Percentiles rank a stretch among this genome's conserved stretches.
phyloP scores from a whole-genome alignment of 2,329 filamentous ascomycete genomes.

The Pestalotiopsis sp. region DNA sequence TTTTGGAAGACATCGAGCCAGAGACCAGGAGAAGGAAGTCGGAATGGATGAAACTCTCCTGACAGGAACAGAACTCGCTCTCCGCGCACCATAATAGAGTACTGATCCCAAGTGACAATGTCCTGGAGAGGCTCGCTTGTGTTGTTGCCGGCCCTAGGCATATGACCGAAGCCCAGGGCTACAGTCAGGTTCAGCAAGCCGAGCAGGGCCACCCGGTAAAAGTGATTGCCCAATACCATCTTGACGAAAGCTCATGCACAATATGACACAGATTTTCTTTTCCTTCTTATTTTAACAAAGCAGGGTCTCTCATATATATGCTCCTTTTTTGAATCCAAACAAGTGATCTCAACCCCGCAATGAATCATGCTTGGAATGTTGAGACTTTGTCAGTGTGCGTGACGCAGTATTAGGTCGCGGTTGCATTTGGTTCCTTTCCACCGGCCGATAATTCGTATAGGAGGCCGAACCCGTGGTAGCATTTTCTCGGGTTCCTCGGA shows the following conservation, averaged over 20 bases:
- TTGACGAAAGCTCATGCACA: background rate
- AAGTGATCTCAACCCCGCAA: too few relatives aligned
- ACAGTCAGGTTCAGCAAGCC: background rate
- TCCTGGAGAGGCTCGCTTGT: background rate
- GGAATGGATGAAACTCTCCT: constrained; percentile 74
- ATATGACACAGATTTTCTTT: too few relatives aligned
- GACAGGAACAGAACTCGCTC: constrained; percentile 73
- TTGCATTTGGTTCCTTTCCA: too few relatives aligned
- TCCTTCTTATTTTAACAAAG: too few relatives aligned
- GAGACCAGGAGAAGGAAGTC: constrained; percentile 46
- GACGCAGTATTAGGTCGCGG: too few relatives aligned
- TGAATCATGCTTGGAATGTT: too few relatives aligned
- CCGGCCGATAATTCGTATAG: too few relatives aligned
- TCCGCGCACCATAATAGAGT: constrained; percentile 71
- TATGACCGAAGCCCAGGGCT: background rate
- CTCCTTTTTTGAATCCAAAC: too few relatives aligned
- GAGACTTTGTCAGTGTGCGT: too few relatives aligned
- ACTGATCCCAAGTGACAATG: constrained; percentile 69
- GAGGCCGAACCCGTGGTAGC: too few relatives aligned
- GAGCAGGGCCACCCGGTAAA: background rate
- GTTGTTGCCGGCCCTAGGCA: background rate
- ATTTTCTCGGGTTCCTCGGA: too few relatives aligned
- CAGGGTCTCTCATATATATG: background rate
- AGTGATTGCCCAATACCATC: background rate
- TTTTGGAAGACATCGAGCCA: constrained; percentile 79